These are phyloP conservation scores for Lepiota brunneoincarnata DNA, from an alignment of 768 basidiomycete species.

Conservation along the genomic window DNA sequence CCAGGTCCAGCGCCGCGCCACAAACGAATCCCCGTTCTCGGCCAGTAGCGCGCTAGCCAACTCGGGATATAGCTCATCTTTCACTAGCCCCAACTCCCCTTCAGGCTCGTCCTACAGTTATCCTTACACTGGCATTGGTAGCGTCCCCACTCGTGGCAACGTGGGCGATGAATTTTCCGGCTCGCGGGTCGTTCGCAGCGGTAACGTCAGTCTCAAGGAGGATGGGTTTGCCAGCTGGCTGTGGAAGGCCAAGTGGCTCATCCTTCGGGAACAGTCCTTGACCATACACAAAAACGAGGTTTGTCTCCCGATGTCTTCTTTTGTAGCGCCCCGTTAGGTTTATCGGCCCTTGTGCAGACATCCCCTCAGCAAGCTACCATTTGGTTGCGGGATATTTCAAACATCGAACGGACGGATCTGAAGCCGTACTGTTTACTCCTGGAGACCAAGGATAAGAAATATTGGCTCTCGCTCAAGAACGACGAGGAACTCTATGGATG, in stretches of 20 bases:
- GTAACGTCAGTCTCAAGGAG: constrained; percentile 87
- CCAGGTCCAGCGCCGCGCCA: constrained; percentile 47
- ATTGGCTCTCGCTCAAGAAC: constrained; percentile 79
- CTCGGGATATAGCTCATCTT: constrained; percentile 60
- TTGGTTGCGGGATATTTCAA: constrained; percentile 72
- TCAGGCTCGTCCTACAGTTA: constrained; percentile 60
- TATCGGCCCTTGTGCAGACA: constrained; percentile 31
- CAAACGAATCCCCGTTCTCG: constrained; percentile 33
- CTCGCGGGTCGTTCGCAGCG: constrained; percentile 59
- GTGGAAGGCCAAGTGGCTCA: constrained; percentile 88
- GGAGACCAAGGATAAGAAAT: constrained; percentile 82
- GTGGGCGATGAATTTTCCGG: constrained; percentile 27
- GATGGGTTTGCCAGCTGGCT: constrained; percentile 91
- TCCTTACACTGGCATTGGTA: constrained; percentile 81
- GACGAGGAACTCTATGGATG: constrained; percentile 98
- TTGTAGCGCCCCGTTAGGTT: background rate
- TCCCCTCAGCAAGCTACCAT: constrained; percentile 60
- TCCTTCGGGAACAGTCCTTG: constrained; percentile 77
- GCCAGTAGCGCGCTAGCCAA: constrained; percentile 41
- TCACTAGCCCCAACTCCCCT: constrained; percentile 47
- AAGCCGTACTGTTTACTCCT: constrained; percentile 93
- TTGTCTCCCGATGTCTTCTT: constrained; percentile 23
- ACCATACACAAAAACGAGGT: constrained; percentile 93
- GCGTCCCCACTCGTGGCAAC: constrained; percentile 58
- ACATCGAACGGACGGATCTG: constrained; percentile 88